phyloP scores from a whole-genome alignment of 305 asterid species.

The Nicotiana rustica region DNA sequence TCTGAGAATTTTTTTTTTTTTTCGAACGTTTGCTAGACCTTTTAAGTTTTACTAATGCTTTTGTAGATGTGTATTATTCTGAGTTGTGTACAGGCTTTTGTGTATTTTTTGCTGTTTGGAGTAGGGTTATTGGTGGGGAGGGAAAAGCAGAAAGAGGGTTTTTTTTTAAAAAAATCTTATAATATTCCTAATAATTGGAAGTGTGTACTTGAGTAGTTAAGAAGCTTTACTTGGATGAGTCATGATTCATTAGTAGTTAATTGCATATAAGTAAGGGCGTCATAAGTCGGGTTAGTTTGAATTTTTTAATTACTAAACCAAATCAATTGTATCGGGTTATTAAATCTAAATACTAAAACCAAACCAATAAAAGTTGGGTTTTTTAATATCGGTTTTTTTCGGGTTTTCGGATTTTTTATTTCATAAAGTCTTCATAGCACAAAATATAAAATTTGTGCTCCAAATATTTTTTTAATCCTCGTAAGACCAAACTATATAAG shows the following conservation, averaged over 20 bases:
- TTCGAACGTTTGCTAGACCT: background rate
- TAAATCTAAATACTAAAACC: no score
- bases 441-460: no score
- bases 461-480: no score
- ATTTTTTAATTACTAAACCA: no score
- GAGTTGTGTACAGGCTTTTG: background rate
- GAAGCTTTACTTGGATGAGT: background rate
- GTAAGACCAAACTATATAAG: no score
- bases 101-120: background rate
- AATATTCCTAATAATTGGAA: slow-evolving; percentile 15
- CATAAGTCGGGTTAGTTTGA: no score
- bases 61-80: slow-evolving; percentile 11
- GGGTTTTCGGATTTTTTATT: no score
- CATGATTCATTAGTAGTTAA: background rate
- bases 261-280: background rate
- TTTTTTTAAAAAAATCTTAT: background rate
- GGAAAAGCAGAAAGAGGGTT: background rate
- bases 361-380: no score
- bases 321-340: no score
- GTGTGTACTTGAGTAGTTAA: slow-evolving; percentile 12
- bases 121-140: background rate
- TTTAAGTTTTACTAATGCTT: no score
- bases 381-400: no score
- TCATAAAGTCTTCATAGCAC: no score
- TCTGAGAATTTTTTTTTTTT: slow-evolving; percentile 25